These are phyloP conservation scores for Kuraishia capsulata DNA, from an alignment of 805 yeast genomes.

Conservation along the genomic window DNA sequence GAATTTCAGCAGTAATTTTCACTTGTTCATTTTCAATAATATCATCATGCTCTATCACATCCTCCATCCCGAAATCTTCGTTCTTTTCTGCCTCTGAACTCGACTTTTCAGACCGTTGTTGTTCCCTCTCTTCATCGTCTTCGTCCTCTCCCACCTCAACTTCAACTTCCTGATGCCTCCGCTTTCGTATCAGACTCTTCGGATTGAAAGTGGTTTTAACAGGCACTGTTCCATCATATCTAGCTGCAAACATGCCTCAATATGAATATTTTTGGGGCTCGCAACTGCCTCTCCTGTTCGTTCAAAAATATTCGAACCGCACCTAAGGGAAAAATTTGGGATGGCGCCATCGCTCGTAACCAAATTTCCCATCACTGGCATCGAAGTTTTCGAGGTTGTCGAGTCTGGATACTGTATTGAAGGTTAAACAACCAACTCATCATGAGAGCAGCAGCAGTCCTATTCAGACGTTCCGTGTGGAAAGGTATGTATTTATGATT, in stretches of 20 bases:
- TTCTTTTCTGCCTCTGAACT: too few relatives aligned
- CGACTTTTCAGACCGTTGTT: too few relatives aligned
- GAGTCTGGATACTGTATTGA: too few relatives aligned
- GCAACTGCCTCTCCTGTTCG: too few relatives aligned
- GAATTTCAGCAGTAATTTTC: background rate
- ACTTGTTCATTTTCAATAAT: too few relatives aligned
- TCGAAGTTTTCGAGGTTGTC: too few relatives aligned
- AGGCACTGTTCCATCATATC: background rate
- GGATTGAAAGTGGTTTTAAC: background rate
- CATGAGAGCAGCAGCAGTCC: conserved; percentile 30
- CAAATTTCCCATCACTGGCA: too few relatives aligned
- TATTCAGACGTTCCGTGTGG: conserved; percentile 49
- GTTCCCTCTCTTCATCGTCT: conserved; percentile 7
- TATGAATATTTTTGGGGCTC: background rate
- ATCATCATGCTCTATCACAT: too few relatives aligned
- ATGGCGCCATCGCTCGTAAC: too few relatives aligned
- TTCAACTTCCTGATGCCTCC: conserved; percentile 5
- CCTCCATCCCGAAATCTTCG: conserved; percentile 2
- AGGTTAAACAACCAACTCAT: too few relatives aligned
- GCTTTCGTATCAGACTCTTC: background rate
- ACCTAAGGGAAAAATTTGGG: too few relatives aligned
- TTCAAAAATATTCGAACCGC: too few relatives aligned
- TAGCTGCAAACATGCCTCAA: background rate
- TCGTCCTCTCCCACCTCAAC: conserved; percentile 15
- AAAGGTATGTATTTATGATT: conserved; percentile 28